These are phyloP conservation scores for Dictyostelium firmibasis DNA, from an alignment of 78 protist genomes.

Conservation along the genomic window DNA sequence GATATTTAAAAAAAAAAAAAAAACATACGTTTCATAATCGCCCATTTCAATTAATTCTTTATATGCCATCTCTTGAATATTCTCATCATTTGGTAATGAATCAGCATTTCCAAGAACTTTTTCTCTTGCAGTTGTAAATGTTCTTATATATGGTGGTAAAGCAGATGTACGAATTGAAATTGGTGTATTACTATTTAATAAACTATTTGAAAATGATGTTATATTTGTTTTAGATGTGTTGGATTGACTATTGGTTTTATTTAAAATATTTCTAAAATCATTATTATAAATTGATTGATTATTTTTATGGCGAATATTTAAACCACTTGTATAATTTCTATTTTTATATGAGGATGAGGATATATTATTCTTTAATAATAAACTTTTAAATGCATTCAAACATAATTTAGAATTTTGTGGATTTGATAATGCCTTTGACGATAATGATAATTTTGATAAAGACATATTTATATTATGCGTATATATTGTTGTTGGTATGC, in stretches of 20 bases:
- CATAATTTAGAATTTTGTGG: neutral
- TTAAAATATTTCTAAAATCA: neutral
- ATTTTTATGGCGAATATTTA: neutral
- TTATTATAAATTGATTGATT: neutral
- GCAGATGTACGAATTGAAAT: neutral
- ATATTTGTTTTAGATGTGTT: neutral
- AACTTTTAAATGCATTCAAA: neutral
- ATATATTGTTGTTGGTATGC: too few species aligned
- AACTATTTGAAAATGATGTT: neutral
- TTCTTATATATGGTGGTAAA: neutral
- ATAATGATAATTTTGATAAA: neutral
- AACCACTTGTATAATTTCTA: neutral
- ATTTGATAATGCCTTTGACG: neutral
- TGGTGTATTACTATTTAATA: neutral
- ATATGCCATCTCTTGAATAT: slow-evolving; percentile 45
- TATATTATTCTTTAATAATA: neutral
- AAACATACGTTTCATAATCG: slow-evolving; percentile 73
- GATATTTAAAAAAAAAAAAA: neutral
- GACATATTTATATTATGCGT: neutral
- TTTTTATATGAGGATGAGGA: neutral
- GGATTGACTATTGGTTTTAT: neutral
- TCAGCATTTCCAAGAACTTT: slow-evolving; percentile 9
- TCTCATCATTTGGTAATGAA: slow-evolving; percentile 37
- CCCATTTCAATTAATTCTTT: slow-evolving; percentile 56
- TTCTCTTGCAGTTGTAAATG: neutral